These are phyloP conservation scores for Trebouxia gelatinosa DNA, from an alignment of 163 green algal species.

Conservation along the genomic window DNA sequence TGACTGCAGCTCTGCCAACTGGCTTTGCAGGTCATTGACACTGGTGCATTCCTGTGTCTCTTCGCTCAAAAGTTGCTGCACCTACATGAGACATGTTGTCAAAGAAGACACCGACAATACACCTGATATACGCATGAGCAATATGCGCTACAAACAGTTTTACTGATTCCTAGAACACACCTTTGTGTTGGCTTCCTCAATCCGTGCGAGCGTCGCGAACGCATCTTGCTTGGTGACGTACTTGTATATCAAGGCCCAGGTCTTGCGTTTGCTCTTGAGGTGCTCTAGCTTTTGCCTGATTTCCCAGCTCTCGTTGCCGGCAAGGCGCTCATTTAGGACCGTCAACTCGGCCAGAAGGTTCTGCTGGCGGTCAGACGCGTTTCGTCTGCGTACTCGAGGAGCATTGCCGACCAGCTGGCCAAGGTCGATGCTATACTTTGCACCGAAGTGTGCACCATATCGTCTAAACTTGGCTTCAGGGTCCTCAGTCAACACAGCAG, in stretches of 20 bases:
- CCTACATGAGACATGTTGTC: slow-evolving; percentile 46
- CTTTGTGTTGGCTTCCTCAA: slow-evolving; percentile 77
- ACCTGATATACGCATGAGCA: background rate
- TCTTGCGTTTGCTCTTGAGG: slow-evolving; percentile 64
- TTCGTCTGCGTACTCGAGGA: slow-evolving; percentile 65
- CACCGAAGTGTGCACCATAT: slow-evolving; percentile 65
- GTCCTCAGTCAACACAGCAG: no score
- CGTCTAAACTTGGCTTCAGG: slow-evolving; percentile 61
- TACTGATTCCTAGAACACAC: slow-evolving; percentile 2
- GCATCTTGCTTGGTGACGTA: slow-evolving; percentile 70
- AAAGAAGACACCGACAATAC: background rate
- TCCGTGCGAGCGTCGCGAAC: slow-evolving; percentile 67
- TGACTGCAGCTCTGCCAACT: slow-evolving; percentile 64
- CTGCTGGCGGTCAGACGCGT: slow-evolving; percentile 47
- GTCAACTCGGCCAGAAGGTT: slow-evolving; percentile 77
- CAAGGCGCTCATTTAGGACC: slow-evolving; percentile 80
- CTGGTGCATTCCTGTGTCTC: slow-evolving; percentile 55
- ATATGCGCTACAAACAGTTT: background rate
- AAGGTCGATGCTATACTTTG: slow-evolving; percentile 14
- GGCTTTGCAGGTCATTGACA: slow-evolving; percentile 60
- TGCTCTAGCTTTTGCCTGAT: slow-evolving; percentile 71
- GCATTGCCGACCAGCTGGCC: slow-evolving; percentile 52
- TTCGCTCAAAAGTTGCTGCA: slow-evolving; percentile 66
- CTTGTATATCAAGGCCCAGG: slow-evolving; percentile 82
- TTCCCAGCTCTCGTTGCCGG: slow-evolving; percentile 52